Evolutionary conservation across 345 rosid genomes (phyloP).

Genomic region (Populus tremula): DNA sequence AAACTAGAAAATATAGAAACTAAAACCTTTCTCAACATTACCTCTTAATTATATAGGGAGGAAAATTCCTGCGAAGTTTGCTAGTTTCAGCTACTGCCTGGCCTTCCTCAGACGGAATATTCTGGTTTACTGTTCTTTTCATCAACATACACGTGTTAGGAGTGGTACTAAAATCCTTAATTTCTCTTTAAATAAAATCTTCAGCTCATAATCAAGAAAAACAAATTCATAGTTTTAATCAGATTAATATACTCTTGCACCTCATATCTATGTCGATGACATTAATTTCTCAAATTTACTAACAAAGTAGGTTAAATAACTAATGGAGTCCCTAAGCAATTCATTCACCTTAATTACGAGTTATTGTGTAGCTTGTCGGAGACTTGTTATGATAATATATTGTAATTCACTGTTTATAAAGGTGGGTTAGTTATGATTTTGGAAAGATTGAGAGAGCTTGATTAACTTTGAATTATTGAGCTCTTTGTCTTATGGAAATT

Average conservation of each 20-base stretch:
- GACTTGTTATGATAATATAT: background rate
- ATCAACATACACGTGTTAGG: background rate
- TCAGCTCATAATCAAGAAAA: background rate
- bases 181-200: background rate
- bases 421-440: constrained; percentile 48
- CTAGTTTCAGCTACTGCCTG: background rate
- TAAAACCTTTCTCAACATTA: background rate
- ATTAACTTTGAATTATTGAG: constrained; percentile 27
- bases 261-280: background rate
- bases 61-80: background rate
- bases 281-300: background rate
- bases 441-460: constrained; percentile 34
- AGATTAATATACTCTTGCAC: background rate
- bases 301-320: constrained; percentile 19
- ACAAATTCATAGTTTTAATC: background rate
- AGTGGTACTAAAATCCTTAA: background rate
- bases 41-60: background rate
- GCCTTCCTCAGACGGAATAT: background rate
- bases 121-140: background rate
- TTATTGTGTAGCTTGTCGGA: constrained; percentile 5
- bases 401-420: constrained; percentile 2
- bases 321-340: constrained; percentile 10
- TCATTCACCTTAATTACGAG: constrained; percentile 8
- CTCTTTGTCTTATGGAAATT: constrained; percentile 9
- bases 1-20: background rate